Conservation (phyloP, 2,329 filamentous ascomycete genomes). For the Septoria linicola region DNA sequence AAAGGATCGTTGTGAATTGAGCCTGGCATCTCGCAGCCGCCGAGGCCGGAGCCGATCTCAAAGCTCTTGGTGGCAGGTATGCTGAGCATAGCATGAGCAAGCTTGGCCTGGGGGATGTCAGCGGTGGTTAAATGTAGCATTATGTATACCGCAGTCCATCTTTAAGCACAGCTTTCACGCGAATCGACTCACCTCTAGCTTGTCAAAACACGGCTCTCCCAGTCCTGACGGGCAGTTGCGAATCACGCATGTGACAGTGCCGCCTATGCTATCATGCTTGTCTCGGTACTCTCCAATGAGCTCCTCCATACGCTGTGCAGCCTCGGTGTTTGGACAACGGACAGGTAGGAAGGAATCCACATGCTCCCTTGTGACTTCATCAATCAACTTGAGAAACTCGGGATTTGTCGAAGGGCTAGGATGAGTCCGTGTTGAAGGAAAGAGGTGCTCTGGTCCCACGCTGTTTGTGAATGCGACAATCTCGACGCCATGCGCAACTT, state of each 20-base stretch:
- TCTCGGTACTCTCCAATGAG: conserved; percentile 77
- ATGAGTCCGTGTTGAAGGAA: conserved; percentile 67
- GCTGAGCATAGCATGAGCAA: conserved; percentile 91
- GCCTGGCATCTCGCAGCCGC: conserved; percentile 79
- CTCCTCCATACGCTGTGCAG: conserved; percentile 70
- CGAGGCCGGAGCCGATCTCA: conserved; percentile 91
- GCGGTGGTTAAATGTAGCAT: too few species aligned
- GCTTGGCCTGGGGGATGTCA: conserved; percentile 54
- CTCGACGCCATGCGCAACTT: conserved; percentile 76
- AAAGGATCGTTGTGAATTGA: conserved; percentile 93
- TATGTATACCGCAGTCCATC: too few species aligned
- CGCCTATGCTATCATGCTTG: conserved; percentile 82
- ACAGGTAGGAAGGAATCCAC: conserved; percentile 86
- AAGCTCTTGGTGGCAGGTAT: conserved; percentile 96
- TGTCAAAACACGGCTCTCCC: conserved; percentile 93
- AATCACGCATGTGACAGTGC: conserved; percentile 92
- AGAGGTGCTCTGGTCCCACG: conserved; percentile 76
- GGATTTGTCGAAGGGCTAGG: conserved; percentile 73
- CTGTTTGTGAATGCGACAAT: conserved; percentile 89
- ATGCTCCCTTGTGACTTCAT: conserved; percentile 68
- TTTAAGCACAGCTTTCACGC: too few species aligned
- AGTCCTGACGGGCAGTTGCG: conserved; percentile 80
- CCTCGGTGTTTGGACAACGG: conserved; percentile 72
- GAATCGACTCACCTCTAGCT: conserved; percentile 62
- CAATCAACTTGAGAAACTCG: conserved; percentile 70